Percentiles rank a stretch among this genome's conserved stretches.
Conservation (phyloP, 495 filamentous ascomycete genomes). For the Cercophora samala region DNA sequence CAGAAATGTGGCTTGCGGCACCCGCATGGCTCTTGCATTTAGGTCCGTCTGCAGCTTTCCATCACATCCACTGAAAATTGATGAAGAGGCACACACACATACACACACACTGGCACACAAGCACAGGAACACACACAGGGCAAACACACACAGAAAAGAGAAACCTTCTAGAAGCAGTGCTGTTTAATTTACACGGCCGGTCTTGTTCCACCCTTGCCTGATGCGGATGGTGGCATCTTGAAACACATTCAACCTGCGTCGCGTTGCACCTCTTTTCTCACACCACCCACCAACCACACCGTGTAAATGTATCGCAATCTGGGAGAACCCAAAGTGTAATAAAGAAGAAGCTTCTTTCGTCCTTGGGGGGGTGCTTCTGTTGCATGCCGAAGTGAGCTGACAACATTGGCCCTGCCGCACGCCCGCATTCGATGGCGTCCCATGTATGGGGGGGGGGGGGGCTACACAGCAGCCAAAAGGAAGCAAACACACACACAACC, state of each 20-base stretch:
- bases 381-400: background rate
- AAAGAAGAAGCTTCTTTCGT: background rate
- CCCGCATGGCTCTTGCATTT: background rate
- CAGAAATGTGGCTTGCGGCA: background rate
- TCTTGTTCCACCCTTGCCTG: conserved; percentile 14
- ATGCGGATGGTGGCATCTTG: conserved; percentile 8
- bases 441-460: too few relatives aligned
- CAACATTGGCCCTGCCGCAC: background rate
- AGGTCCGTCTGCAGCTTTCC: background rate
- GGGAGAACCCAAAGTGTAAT: background rate
- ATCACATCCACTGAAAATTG: background rate
- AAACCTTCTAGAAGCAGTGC: conserved; percentile 21
- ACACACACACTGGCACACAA: background rate
- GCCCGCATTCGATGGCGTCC: background rate
- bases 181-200: background rate
- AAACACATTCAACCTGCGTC: background rate
- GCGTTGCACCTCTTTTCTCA: background rate
- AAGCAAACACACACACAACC: conserved; percentile 4
- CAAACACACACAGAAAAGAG: background rate
- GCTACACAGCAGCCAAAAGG: background rate
- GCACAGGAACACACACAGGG: background rate
- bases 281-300: too few relatives aligned
- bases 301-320: background rate
- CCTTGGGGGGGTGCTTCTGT: too few relatives aligned
- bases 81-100: background rate